Evolutionary conservation across 495 filamentous ascomycete genomes (phyloP), one percentile per base, ranked within the genome.

Genomic region (Aspergillus heteromorphus): DNA sequence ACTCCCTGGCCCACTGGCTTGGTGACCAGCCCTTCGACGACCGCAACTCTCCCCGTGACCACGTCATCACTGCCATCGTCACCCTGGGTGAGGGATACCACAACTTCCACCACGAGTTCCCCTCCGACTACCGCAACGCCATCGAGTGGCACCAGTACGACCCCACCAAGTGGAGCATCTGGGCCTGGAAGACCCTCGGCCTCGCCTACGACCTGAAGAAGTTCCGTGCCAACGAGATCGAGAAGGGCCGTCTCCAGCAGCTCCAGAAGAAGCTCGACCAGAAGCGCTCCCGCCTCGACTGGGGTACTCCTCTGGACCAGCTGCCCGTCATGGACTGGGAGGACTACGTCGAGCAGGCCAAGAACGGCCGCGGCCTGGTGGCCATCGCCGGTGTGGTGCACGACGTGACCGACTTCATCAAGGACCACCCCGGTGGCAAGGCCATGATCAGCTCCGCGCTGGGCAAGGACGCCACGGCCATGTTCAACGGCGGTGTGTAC

Each of bases 41-140:
- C 83, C 91, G 92, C 72, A 97, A 98, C 84, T 93, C 88, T 53
- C 93, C 93, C 57, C 88, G 93, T 65, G 93, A 98, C 67, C 93
- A 97, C 73, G 83, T 96, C 66, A 86, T 98, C 72, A 98, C 93
- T 41, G 93, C 93, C 45, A 75, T 98, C 11, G 88, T 95, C 52
- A 98, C 93, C 43, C 89, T 98, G 25, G 93, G 93, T 47, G 93
- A 98, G 72, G 93, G 93, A 48, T 98, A 98, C 78, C 92, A 97
- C 82, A 96, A 96, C 79, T 98, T 98, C 85, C 93, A 98, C 79
- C 93, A 98, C 81, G 93, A 98, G 69, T 98, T 98, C 78, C 93
- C 93, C 49, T 95, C 89, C 13, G 93, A 98, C 72, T 97, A 96
- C 87, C 90, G 93, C 68, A 98, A 98, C 72, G 93, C 92, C 49